Evolutionary conservation across 192 early-diverging fungal genomes (phyloP), one percentile per base, ranked within the genome.

Genomic region (Coemansia sp.): DNA sequence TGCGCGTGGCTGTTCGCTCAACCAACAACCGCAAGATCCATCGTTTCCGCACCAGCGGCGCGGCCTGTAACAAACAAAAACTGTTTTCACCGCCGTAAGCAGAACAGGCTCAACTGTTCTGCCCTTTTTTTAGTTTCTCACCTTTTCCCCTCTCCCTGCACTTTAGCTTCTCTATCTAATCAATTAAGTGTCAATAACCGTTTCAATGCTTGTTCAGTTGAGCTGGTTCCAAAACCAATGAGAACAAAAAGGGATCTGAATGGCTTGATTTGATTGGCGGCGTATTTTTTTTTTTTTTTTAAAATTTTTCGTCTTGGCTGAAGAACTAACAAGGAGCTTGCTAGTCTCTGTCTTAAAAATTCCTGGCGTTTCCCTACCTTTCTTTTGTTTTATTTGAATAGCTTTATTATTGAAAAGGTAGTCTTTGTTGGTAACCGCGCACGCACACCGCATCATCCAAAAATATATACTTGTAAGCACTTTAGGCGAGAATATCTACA

Each of bases 11-110:
- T 41, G 62, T 60, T 20, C 48, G 61, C 23, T 43, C 74, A n/a
- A 60, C 58, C 4, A 61, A 64, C 23, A 48, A 55, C 43, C 71
- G 79, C 61, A 67, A 49, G 64, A 44, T 62, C 55, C 46, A 65
- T 41, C 73, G 69, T 8, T 38, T 69, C 23, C 71, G 65, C 60
- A 20, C 63, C 2, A 55, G 70, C 26, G 60, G 65, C 43, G 52
- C 48, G 18, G 52, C 58, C 57, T 57, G 66, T 71, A 67, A 79
- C 49, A 78, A 81, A 66, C 70, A 74, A 38, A 64, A 49, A 23
- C 49, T 69, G 67, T 69, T 62, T 58, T 69, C 63, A 44, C 72
- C 66, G 46, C 64, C 53, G 26, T 68, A 68, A 34, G 43, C n/a
- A 67, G 52, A 62, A 15, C 44, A 67, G 59, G 41, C 66, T 44